Percentiles rank a stretch among this genome's conserved stretches.
phyloP scores from a whole-genome alignment of 164 flowering plant genomes.

The grape (Vitis vinifera) region DNA sequence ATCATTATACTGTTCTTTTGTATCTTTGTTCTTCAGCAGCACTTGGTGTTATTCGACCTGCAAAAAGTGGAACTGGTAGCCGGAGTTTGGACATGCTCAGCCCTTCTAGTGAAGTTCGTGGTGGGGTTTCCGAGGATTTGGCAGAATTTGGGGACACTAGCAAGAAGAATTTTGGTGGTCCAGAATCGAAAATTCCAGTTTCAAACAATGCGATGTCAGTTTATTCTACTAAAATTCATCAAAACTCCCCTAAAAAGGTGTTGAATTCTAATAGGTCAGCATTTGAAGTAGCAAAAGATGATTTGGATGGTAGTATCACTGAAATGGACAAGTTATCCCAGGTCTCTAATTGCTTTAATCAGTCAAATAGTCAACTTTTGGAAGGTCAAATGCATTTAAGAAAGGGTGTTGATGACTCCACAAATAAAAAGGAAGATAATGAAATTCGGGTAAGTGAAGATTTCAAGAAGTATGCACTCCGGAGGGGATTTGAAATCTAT shows the following conservation, averaged over 20 bases:
- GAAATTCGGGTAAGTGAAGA: conserved; percentile 46
- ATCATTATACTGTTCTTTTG: conserved; percentile 73
- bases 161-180: neutral
- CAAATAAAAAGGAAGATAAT: conserved; percentile 14
- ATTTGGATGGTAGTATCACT: conserved; percentile 1
- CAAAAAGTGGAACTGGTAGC: conserved; percentile 66
- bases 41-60: conserved; percentile 65
- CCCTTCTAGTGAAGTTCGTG: conserved; percentile 10
- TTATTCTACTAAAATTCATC: conserved; percentile 10
- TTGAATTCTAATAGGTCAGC: conserved; percentile 3
- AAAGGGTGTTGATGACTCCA: conserved; percentile 14
- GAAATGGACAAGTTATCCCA: conserved; percentile 8
- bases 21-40: conserved; percentile 93
- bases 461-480: conserved; percentile 51
- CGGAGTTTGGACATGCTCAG: conserved; percentile 32
- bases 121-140: conserved; percentile 8
- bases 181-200: neutral
- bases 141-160: conserved; percentile 14
- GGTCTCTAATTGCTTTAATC: conserved; percentile 6
- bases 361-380: conserved; percentile 12
- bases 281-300: neutral
- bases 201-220: conserved; percentile 9
- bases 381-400: conserved; percentile 14
- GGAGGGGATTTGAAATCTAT: conserved; percentile 70
- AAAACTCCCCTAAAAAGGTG: conserved; percentile 10